A percentile compares a stretch with the other conserved stretches of the same genome.
phyloP scores from a whole-genome alignment of 805 yeast genomes.

The Jamesozyma rosinii region DNA sequence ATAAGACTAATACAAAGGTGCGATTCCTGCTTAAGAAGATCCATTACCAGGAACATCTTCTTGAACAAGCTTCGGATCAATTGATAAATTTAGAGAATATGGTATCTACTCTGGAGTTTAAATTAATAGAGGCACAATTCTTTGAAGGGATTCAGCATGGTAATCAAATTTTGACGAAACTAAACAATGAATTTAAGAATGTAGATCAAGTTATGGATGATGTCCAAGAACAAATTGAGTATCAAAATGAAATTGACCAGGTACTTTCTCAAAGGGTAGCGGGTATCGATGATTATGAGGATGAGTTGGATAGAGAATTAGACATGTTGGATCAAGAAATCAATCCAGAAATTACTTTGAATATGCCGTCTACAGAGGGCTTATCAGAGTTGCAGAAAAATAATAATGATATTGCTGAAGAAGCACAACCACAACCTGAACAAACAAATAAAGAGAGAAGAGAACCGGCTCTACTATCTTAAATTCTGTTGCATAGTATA shows the following conservation, averaged over 20 bases:
- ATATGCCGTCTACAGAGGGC: constrained; percentile 28
- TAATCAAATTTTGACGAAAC: constrained; percentile 58
- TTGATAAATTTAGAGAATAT: constrained; percentile 70
- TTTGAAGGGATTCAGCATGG: constrained; percentile 74
- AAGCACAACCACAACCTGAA: too few species aligned
- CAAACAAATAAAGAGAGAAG: too few species aligned
- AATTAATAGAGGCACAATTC: constrained; percentile 79
- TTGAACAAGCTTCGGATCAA: constrained; percentile 66
- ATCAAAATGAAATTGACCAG: constrained; percentile 65
- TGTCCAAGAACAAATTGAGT: constrained; percentile 67
- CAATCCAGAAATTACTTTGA: constrained; percentile 24
- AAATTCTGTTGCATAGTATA: too few species aligned
- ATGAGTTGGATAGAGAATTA: constrained; percentile 60
- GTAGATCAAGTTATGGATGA: constrained; percentile 82
- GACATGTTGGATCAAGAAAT: constrained; percentile 42
- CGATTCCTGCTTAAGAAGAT: constrained; percentile 57
- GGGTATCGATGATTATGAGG: constrained; percentile 35
- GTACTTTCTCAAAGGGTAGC: constrained; percentile 34
- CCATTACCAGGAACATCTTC: constrained; percentile 71
- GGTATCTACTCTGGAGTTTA: constrained; percentile 76
- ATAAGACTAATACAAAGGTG: constrained; percentile 50
- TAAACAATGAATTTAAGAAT: constrained; percentile 70
- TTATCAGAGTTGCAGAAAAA: constrained; percentile 11
- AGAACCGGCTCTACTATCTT: too few species aligned
- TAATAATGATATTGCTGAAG: too few species aligned